Evolutionary conservation across 2,329 filamentous ascomycete species (phyloP).

Genomic region (Arthroderma uncinatum): DNA sequence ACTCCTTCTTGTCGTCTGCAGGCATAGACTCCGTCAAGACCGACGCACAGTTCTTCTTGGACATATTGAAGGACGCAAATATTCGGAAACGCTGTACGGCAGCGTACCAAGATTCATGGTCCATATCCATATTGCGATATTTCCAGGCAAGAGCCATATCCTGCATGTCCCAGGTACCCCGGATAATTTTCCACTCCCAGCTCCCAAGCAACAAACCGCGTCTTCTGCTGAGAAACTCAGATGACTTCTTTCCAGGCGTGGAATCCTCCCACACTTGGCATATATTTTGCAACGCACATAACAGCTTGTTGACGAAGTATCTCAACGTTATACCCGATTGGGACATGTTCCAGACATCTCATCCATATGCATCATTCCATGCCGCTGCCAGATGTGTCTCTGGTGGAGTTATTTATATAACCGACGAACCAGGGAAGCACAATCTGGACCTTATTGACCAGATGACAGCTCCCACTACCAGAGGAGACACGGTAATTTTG

Average conservation of each 20-base stretch:
- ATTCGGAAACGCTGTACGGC: slow-evolving; percentile 61
- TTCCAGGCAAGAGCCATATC: slow-evolving; percentile 71
- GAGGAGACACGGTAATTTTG: slow-evolving; percentile 67
- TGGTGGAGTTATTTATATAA: slow-evolving; percentile 90
- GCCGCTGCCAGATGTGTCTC: slow-evolving; percentile 81
- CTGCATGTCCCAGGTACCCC: slow-evolving; percentile 88
- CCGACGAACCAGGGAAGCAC: slow-evolving; percentile 75
- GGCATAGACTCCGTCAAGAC: slow-evolving; percentile 86
- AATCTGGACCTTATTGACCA: slow-evolving; percentile 63
- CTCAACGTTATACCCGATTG: slow-evolving; percentile 79
- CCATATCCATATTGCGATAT: slow-evolving; percentile 61
- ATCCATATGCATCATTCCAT: slow-evolving; percentile 68
- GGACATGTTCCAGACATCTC: slow-evolving; percentile 62
- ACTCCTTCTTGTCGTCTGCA: slow-evolving; percentile 59
- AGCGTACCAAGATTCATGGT: slow-evolving; percentile 79
- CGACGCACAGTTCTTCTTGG: slow-evolving; percentile 82
- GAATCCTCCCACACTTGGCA: slow-evolving; percentile 83
- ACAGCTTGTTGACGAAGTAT: slow-evolving; percentile 68
- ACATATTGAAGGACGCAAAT: slow-evolving; percentile 57
- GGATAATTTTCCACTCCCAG: slow-evolving; percentile 75
- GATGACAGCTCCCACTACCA: slow-evolving; percentile 64
- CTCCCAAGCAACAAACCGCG: slow-evolving; percentile 63
- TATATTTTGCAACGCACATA: slow-evolving; percentile 87
- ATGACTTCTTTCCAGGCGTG: slow-evolving; percentile 78
- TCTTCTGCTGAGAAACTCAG: slow-evolving; percentile 72